Percentiles rank a stretch among this genome's conserved stretches.
phyloP scores from a whole-genome alignment of 371 early-diverging fungal species.

The Mortierella sp. region DNA sequence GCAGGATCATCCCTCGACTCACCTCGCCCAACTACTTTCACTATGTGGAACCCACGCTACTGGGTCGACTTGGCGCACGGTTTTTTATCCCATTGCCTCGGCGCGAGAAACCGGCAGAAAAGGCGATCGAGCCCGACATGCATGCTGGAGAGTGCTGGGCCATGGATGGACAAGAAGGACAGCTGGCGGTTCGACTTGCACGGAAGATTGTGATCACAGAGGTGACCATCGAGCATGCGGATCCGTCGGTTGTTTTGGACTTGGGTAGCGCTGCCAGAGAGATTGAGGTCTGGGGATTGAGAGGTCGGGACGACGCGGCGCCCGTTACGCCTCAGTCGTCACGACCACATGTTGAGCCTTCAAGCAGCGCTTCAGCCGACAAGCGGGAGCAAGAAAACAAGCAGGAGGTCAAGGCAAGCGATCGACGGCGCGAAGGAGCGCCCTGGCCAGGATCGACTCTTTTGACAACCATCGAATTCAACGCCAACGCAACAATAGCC shows the following conservation, averaged over 20 bases:
- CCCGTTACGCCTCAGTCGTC: neutral
- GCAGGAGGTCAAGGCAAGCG: slow-evolving; percentile 3
- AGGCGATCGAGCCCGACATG: slow-evolving; percentile 65
- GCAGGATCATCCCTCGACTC: slow-evolving; percentile 68
- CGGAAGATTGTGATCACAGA: slow-evolving; percentile 67
- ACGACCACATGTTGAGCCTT: neutral
- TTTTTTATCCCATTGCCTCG: slow-evolving; percentile 34
- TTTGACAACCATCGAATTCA: slow-evolving; percentile 37
- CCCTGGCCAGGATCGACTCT: slow-evolving; percentile 43
- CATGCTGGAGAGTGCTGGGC: slow-evolving; percentile 84
- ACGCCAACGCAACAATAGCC: slow-evolving; percentile 30
- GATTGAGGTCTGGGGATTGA: slow-evolving; percentile 78
- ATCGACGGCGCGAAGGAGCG: slow-evolving; percentile 20
- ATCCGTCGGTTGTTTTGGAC: slow-evolving; percentile 65
- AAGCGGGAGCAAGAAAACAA: neutral
- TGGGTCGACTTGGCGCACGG: slow-evolving; percentile 47
- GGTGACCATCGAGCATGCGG: slow-evolving; percentile 80
- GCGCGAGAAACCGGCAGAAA: slow-evolving; percentile 60
- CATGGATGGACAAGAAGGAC: slow-evolving; percentile 71
- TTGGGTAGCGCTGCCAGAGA: slow-evolving; percentile 73
- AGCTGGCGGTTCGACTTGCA: slow-evolving; percentile 72
- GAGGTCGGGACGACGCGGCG: slow-evolving; percentile 36
- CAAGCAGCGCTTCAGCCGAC: neutral
- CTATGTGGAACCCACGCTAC: slow-evolving; percentile 37
- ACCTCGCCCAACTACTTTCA: slow-evolving; percentile 70